Evolutionary conservation across 2,329 filamentous ascomycete species (phyloP).

Genomic region (Aspergillus brunneoviolaceus): DNA sequence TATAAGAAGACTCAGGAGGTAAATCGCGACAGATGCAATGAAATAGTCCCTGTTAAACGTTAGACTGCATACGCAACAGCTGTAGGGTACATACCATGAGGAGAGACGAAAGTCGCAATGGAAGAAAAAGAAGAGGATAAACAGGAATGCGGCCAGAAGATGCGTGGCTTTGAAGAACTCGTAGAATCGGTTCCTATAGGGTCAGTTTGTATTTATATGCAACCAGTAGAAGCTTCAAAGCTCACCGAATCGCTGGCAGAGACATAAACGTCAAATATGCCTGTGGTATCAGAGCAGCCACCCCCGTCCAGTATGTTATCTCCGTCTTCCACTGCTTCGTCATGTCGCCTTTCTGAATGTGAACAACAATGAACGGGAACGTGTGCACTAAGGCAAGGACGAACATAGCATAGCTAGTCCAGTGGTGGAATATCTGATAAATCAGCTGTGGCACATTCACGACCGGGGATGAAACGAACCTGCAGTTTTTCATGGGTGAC

Average conservation of each 20-base stretch:
- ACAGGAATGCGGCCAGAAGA: conserved; percentile 53
- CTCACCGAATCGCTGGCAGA: conserved; percentile 43
- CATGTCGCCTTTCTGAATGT: conserved; percentile 52
- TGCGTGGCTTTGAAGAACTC: conserved; percentile 63
- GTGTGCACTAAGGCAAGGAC: conserved; percentile 58
- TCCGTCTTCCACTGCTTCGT: conserved; percentile 46
- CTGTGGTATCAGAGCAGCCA: conserved; percentile 55
- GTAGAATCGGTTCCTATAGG: conserved; percentile 52
- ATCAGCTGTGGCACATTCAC: neutral
- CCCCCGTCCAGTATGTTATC: conserved; percentile 56
- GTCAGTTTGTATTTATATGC: neutral
- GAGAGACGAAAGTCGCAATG: conserved; percentile 58
- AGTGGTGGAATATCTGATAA: conserved; percentile 49
- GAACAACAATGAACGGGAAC: conserved; percentile 59
- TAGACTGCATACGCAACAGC: too few relatives aligned
- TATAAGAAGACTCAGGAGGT: conserved; percentile 49
- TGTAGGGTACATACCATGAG: conserved; percentile 46
- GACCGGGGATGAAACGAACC: conserved; percentile 20
- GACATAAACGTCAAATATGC: conserved; percentile 58
- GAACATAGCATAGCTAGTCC: conserved; percentile 58
- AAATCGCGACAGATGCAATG: conserved; percentile 56
- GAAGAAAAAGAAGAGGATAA: conserved; percentile 61
- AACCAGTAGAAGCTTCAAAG: neutral
- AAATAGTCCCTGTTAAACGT: conserved; percentile 55
- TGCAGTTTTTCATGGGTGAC: conserved; percentile 59